These are phyloP conservation scores for Nothophytophthora sp. DNA, from an alignment of 352 stramenopile genomes.

Conservation along the genomic window DNA sequence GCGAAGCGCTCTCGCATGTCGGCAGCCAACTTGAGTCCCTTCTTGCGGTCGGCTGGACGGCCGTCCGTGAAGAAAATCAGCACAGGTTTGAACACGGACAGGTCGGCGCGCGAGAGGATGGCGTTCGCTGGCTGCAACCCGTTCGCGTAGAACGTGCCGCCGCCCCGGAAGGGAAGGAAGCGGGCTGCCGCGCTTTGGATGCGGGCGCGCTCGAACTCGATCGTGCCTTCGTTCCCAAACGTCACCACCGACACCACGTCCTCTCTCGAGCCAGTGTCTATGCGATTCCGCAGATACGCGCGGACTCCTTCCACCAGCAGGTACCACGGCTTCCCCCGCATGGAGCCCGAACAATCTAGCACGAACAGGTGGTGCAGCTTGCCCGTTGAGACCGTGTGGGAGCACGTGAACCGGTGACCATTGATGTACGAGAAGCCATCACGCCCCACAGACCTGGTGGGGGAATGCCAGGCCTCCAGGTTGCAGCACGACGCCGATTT, in stretches of 20 bases:
- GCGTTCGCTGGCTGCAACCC: conserved; percentile 30
- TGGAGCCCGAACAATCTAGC: conserved; percentile 49
- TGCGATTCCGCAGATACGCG: conserved; percentile 35
- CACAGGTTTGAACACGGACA: conserved; percentile 28
- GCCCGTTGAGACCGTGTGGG: conserved; percentile 17
- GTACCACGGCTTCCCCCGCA: conserved; percentile 34
- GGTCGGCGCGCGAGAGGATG: conserved; percentile 38
- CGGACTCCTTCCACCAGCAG: conserved; percentile 17
- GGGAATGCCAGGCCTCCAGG: conserved; percentile 34
- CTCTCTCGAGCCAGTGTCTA: conserved; percentile 13
- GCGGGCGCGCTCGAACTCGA: conserved; percentile 24
- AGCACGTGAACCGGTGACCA: conserved; percentile 41
- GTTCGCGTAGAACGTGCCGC: conserved; percentile 35
- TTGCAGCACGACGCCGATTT: conserved; percentile 25
- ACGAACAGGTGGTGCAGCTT: conserved; percentile 48
- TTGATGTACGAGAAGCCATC: conserved; percentile 13
- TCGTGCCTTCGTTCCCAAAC: conserved; percentile 26
- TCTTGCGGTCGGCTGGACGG: conserved; percentile 31
- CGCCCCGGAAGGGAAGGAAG: conserved; percentile 22
- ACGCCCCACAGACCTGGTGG: neutral
- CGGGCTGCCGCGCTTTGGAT: conserved; percentile 4
- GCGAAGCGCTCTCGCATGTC: conserved; percentile 29
- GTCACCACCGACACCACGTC: conserved; percentile 48
- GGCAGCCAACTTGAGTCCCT: conserved; percentile 25
- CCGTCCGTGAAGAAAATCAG: conserved; percentile 57